These are phyloP conservation scores for Solanum arcanum DNA, from an alignment of 257 asterid genomes.

Conservation along the genomic window DNA sequence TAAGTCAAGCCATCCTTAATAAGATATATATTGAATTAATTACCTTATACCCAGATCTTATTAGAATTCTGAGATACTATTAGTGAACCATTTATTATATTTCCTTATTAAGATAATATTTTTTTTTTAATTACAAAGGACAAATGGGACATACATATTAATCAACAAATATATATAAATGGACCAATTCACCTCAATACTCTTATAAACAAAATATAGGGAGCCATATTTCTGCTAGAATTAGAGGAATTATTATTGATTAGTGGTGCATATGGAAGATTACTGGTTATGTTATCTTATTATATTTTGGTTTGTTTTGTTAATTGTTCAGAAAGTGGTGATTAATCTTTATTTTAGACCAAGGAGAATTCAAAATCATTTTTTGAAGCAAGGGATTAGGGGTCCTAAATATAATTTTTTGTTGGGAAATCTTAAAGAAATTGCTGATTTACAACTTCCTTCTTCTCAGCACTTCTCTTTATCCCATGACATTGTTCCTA, in stretches of 20 bases:
- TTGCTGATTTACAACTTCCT: conserved; percentile 47
- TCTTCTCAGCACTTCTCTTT: conserved; percentile 43
- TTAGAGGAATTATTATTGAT: not conserved
- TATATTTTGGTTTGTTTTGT: conserved; percentile 30
- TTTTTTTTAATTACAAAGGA: not conserved
- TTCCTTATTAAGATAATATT: not conserved
- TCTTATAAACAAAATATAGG: not conserved
- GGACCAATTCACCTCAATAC: not conserved
- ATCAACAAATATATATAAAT: not conserved
- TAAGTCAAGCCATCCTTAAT: not conserved
- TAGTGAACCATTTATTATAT: not conserved
- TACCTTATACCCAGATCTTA: not conserved
- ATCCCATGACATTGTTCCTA: conserved; percentile 84
- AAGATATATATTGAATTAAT: not conserved
- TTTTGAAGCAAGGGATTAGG: conserved; percentile 58
- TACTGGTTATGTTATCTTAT: conserved; percentile 21
- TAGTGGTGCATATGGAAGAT: conserved; percentile 16
- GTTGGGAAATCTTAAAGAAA: conserved; percentile 74
- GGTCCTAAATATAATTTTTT: conserved; percentile 71
- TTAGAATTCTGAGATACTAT: not conserved
- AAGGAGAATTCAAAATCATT: conserved; percentile 41
- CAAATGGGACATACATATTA: not conserved
- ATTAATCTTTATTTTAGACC: conserved; percentile 70
- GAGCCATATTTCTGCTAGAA: not conserved
- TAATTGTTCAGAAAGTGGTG: conserved; percentile 22